Conservation (phyloP, 176 grass and related monocot genomes). For the Rhipidocladum racemiflorum region DNA sequence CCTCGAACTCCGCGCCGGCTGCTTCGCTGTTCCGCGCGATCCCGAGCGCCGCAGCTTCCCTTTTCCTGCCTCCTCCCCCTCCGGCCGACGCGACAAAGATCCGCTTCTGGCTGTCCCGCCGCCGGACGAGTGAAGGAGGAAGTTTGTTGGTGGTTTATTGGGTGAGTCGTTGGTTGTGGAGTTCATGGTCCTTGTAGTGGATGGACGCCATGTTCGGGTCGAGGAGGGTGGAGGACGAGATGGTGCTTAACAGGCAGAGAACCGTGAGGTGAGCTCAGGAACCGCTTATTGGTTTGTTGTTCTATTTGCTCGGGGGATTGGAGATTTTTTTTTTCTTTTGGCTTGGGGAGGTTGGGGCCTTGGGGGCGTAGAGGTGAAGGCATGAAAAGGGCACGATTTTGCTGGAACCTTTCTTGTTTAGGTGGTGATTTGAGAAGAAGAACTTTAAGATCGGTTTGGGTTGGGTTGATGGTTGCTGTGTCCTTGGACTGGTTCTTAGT, state of each 20-base stretch:
- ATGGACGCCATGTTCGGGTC: conserved; percentile 62
- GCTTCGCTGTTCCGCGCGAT: not conserved
- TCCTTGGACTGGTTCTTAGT: not conserved
- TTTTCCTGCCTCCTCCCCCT: not conserved
- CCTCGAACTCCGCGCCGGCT: not conserved
- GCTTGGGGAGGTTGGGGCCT: not conserved
- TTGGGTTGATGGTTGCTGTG: not conserved
- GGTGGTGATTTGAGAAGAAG: not conserved
- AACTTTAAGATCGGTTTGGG: not conserved
- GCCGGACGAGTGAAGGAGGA: conserved; percentile 5
- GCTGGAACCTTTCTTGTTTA: not conserved
- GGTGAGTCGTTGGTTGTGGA: conserved; percentile 11
- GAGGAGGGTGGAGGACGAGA: conserved; percentile 63
- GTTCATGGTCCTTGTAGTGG: conserved; percentile 20
- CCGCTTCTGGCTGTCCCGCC: not conserved
- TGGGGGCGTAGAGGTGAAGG: not conserved
- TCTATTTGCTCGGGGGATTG: not conserved
- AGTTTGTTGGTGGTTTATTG: not conserved
- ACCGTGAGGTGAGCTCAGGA: conserved; percentile 69
- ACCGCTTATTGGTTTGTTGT: not conserved
- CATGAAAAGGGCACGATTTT: not conserved
- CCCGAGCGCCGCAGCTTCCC: not conserved
- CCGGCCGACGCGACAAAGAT: not conserved
- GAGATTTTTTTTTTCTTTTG: not conserved
- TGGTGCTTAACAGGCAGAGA: conserved; percentile 56